Conservation (phyloP, 345 rosid species). For the Clausena lansium region DNA sequence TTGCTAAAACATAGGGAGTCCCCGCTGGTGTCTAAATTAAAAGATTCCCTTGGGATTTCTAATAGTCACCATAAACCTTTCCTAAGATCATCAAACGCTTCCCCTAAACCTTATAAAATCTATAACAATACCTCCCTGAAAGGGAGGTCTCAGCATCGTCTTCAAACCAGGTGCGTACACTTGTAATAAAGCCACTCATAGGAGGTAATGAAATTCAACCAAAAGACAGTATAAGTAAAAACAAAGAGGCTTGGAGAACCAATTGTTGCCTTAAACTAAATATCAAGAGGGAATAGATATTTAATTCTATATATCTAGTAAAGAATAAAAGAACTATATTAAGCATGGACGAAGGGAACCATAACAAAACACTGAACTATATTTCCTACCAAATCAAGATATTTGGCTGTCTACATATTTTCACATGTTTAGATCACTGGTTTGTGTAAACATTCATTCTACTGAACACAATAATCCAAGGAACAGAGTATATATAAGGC, state of each 20-base stretch:
- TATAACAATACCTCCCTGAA: too few species aligned
- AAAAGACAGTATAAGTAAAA: too few species aligned
- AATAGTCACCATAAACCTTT: not conserved
- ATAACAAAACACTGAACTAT: not conserved
- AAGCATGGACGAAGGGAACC: not conserved
- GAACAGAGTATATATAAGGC: not conserved
- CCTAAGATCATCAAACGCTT: not conserved
- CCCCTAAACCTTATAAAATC: not conserved
- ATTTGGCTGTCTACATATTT: not conserved
- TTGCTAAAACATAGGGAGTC: not conserved
- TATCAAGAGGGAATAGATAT: too few species aligned
- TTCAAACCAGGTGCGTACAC: not conserved
- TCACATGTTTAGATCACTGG: not conserved
- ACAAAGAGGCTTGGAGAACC: not conserved
- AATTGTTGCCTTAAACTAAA: not conserved
- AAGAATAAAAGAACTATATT: too few species aligned
- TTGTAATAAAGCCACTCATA: not conserved
- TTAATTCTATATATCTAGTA: too few species aligned
- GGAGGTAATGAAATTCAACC: not conserved
- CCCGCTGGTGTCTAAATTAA: not conserved
- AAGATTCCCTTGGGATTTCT: not conserved
- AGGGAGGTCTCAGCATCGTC: not conserved
- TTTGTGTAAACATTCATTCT: not conserved
- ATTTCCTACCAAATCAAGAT: not conserved
- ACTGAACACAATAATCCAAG: not conserved